These are phyloP conservation scores for Saccharomyces mikatae DNA, from an alignment of 805 yeast genomes.

Conservation along the genomic window DNA sequence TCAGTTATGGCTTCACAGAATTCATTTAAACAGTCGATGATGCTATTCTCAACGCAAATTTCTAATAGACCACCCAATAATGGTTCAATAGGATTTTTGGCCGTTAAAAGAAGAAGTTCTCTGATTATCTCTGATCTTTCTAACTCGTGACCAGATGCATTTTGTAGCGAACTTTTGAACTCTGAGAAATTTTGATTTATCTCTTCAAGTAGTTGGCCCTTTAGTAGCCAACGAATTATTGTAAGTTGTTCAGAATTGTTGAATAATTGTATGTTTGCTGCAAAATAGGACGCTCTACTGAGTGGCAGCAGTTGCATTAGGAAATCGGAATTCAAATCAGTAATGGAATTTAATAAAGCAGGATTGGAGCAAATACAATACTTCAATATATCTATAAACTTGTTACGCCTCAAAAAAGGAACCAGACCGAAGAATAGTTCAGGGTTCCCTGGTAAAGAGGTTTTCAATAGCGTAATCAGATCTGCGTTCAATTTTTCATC, in stretches of 20 bases:
- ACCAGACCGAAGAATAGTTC: neutral
- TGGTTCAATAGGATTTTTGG: neutral
- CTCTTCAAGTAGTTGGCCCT: neutral
- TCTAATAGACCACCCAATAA: neutral
- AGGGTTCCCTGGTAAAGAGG: constrained; percentile 1
- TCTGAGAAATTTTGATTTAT: neutral
- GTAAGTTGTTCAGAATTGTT: neutral
- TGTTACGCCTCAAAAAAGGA: neutral
- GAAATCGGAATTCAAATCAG: neutral
- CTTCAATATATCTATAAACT: neutral
- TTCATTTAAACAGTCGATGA: neutral
- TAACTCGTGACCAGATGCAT: neutral
- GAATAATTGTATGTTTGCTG: neutral
- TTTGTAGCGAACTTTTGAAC: neutral
- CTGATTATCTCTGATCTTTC: neutral
- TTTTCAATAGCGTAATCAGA: neutral
- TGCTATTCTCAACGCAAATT: neutral
- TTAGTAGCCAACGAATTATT: neutral
- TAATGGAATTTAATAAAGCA: neutral
- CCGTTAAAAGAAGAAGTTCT: neutral
- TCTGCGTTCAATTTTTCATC: neutral
- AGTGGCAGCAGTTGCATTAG: neutral
- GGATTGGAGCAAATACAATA: neutral
- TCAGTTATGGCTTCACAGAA: neutral
- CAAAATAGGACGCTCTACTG: neutral